Base-by-base conservation (phyloP, 2,329 filamentous ascomycete genomes). In the Scedosporium apiospermum region DNA sequence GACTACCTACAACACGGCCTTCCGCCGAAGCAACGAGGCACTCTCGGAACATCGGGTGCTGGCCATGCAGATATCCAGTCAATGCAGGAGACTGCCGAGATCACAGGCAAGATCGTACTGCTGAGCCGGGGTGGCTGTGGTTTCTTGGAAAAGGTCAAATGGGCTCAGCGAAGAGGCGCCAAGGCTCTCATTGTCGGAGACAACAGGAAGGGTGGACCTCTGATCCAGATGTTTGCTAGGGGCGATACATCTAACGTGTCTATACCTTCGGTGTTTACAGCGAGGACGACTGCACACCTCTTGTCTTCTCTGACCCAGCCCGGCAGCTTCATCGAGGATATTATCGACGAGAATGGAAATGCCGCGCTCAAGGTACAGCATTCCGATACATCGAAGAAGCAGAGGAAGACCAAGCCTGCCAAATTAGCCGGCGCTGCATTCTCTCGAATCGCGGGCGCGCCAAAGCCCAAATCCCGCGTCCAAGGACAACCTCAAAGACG, bases 151-250 rank as follows among this genome's bases (percentile, higher is more conserved):
- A 99, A 99, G 75, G 91, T 95, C 66, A 93, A 96, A 78, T 99
- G 95, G 95, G 91, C 90, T 12, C 95, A 99, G 73, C 84, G 92
- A 65, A 85, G 95, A 70, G 95, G 95, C 26, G 95, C 89, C 21
- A 83, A 92, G 64, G 95, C 91, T 42, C 80, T 99, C 64, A 96
- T 99, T 66, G 93, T 99, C 3, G 95, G 95, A 27, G 95, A 99
- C 73, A 90, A 97, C 73, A 88, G 90, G 63, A 89, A 90, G 65
- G 93, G 93, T 55, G 93, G 92, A 3, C 89, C 89, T 42, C 78
- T 99, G 65, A 90, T 98, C 60, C 95, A 96, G 68, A 99, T 99
- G 95, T 98, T 96, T 73, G 95, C 95, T n/a, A 87, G 90, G 69
- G 95, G 93, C 44, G 93, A 98, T 71, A 96, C 93, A 3, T 96